Evolutionary conservation across 2,329 filamentous ascomycete genomes (phyloP).

Genomic region (Neospermospora avenae): DNA sequence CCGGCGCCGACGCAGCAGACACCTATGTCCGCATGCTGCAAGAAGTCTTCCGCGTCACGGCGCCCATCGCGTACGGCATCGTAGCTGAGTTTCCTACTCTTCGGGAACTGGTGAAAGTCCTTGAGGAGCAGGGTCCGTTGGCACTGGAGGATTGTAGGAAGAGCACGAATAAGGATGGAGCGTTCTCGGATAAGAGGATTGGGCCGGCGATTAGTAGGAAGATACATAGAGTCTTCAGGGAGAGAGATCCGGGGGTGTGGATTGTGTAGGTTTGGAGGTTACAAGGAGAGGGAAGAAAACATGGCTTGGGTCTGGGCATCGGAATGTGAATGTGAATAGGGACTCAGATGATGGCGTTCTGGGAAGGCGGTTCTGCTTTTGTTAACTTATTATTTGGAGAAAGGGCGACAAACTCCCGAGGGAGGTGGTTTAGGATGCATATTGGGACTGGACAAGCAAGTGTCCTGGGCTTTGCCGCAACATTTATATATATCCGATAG

Average conservation of each 20-base stretch:
- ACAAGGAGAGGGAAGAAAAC: background rate
- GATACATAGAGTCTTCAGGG: slow-evolving; percentile 58
- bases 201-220: slow-evolving; percentile 58
- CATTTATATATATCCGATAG: too few species aligned
- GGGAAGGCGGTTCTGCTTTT: too few species aligned
- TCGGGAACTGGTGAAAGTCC: slow-evolving; percentile 52
- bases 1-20: slow-evolving; percentile 62
- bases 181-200: slow-evolving; percentile 49
- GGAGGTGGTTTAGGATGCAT: too few species aligned
- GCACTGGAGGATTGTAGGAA: slow-evolving; percentile 60
- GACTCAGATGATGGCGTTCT: too few species aligned
- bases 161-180: slow-evolving; percentile 55
- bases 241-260: slow-evolving; percentile 41
- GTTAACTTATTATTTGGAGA: too few species aligned
- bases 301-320: too few species aligned
- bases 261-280: background rate
- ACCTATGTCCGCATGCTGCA: slow-evolving; percentile 74
- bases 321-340: too few species aligned
- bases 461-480: too few species aligned
- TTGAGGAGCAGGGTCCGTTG: slow-evolving; percentile 55
- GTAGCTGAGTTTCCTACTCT: slow-evolving; percentile 57
- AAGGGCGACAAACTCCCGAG: too few species aligned
- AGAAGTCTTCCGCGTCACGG: slow-evolving; percentile 69
- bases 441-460: too few species aligned
- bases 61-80: slow-evolving; percentile 69